Base-by-base conservation (phyloP, 345 rosid species). In the Firmiana major region DNA sequence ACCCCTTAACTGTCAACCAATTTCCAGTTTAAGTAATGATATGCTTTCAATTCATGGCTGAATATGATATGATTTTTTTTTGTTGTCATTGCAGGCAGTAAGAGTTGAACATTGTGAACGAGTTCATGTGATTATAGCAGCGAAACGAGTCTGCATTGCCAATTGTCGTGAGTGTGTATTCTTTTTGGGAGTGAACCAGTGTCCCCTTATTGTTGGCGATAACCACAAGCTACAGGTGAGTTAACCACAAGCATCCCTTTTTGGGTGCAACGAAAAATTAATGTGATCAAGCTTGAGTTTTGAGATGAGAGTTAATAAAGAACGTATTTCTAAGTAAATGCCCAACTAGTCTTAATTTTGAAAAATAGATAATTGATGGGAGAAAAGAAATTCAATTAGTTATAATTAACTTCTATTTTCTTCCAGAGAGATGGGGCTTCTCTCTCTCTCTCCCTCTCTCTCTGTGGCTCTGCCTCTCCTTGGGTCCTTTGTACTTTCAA, bases 31-130 rank as follows among this genome's bases (percentile, higher is more conserved):
- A 36, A 38, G 26, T 55, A 38, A 55, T 28, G 40, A 13, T 17
- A 13, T 68, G 63, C 38, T 66, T 26, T 65, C 13, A 21, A 64
- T 67, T 62, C 63, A 38, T 49, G 66, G 54, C 36, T 46, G 69
- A 46, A 71, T 40, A 6, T 63, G 49, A 36, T 10, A 24, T 22
- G 73, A 42, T 74, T 76, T 17, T 31, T 82, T 76, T 17, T 31
- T 82, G n/a, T 63, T 49, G 22, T 80, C 63, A 28, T 75, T 82
- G 34, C 91, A 97, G 99, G 94, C 98, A 67, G 85, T 94, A 49
- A 89, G 92, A 87, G 83, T 97, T 81, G 99, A 97, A 79, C 99
- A 97, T 78, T 97, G 99, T 75, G 99, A 97, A 82, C 89, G 99
- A 79, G 99, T 97, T 79, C 99, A 97, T 89, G 93, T 97, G 77